Evolutionary conservation across 1,139 yeast genomes (phyloP).

Genomic region (Candida frijolesensis): DNA sequence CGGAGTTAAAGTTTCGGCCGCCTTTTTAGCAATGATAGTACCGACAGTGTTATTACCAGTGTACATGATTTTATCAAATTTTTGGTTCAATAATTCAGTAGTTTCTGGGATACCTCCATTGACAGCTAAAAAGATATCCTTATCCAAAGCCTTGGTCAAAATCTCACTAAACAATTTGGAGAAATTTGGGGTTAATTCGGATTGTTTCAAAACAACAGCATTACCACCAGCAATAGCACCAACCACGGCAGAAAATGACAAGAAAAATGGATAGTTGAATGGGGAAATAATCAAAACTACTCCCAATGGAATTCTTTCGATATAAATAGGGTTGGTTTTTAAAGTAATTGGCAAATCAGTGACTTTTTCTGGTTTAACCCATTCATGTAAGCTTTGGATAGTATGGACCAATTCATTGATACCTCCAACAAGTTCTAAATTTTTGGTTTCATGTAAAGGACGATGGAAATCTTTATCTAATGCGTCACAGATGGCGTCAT

Average conservation of each 20-base stretch:
- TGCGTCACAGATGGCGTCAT: conserved; percentile 57
- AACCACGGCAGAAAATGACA: conserved; percentile 67
- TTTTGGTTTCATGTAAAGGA: conserved; percentile 58
- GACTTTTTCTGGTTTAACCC: conserved; percentile 60
- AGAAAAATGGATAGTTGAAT: conserved; percentile 79
- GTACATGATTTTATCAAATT: conserved; percentile 81
- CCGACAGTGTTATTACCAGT: conserved; percentile 86
- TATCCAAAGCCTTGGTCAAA: conserved; percentile 56
- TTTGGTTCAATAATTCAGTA: conserved; percentile 61
- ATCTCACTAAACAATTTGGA: conserved; percentile 57
- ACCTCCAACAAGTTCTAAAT: conserved; percentile 56
- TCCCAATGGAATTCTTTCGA: conserved; percentile 76
- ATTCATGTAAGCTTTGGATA: conserved; percentile 59
- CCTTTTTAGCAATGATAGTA: conserved; percentile 72
- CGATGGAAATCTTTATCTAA: conserved; percentile 68
- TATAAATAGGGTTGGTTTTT: conserved; percentile 48
- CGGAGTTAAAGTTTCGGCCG: conserved; percentile 85
- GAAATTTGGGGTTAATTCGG: conserved; percentile 72
- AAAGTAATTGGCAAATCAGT: conserved; percentile 47
- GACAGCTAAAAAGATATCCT: conserved; percentile 60
- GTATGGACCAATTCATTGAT: conserved; percentile 61
- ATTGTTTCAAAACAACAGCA: conserved; percentile 76
- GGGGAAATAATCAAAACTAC: conserved; percentile 78
- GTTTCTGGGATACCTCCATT: conserved; percentile 79
- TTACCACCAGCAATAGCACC: conserved; percentile 92